These are phyloP conservation scores for Fusarium dlaminii DNA, from an alignment of 2,329 filamentous ascomycete species.

Conservation along the genomic window DNA sequence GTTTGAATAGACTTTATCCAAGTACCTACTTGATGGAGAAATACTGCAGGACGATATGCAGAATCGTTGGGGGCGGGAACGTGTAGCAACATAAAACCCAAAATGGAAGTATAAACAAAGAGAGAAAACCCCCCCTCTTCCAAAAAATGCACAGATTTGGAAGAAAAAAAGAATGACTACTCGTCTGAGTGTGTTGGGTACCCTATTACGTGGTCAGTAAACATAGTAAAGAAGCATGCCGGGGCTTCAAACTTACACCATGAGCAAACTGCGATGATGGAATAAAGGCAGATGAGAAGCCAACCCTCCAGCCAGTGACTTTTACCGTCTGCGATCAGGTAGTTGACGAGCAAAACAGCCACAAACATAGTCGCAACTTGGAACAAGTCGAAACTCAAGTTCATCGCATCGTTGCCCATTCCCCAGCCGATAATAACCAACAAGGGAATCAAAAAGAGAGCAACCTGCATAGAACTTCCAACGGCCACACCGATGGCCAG, in stretches of 20 bases:
- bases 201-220: constrained; percentile 26
- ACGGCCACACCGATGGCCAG: constrained; percentile 83
- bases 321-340: constrained; percentile 83
- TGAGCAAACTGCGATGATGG: constrained; percentile 78
- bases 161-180: not conserved
- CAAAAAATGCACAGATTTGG: not conserved
- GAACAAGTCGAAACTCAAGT: constrained; percentile 86
- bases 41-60: not conserved
- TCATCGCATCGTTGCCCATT: constrained; percentile 77
- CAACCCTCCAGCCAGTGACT: constrained; percentile 85
- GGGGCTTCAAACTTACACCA: constrained; percentile 60
- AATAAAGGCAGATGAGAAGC: constrained; percentile 78
- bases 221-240: not conserved
- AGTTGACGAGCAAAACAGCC: constrained; percentile 85
- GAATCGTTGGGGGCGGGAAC: not conserved
- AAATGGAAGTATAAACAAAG: not conserved
- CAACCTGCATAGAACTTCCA: constrained; percentile 82
- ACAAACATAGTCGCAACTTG: constrained; percentile 88
- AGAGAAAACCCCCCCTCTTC: not conserved
- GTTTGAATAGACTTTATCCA: not conserved
- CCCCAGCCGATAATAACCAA: constrained; percentile 83
- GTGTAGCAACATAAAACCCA: not conserved
- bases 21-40: not conserved
- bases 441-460: constrained; percentile 80
- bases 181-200: constrained; percentile 29